Conservation (phyloP, 169 alveolate species). For the Cryptosporidium sp. region DNA sequence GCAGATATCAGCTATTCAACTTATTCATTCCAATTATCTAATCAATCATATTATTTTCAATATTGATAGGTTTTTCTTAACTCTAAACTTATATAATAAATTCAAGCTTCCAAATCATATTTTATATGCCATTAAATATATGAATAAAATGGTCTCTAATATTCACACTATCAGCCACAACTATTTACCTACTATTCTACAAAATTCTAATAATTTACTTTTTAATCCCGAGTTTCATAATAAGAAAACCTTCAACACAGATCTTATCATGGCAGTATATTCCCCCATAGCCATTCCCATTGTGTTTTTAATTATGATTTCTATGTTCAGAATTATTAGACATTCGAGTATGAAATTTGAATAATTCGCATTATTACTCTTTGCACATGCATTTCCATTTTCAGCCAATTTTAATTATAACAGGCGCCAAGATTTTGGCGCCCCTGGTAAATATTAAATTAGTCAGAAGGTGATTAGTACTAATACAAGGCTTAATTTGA, state of each 20-base stretch:
- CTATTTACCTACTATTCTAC: background rate
- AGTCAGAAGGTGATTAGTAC: slow-evolving; percentile 3
- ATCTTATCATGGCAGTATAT: slow-evolving; percentile 13
- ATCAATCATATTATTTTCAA: background rate
- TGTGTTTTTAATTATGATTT: background rate
- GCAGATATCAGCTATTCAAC: slow-evolving; percentile 42
- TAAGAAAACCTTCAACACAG: slow-evolving; percentile 18
- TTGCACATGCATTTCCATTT: slow-evolving; percentile 5
- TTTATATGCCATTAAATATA: background rate
- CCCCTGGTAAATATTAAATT: background rate
- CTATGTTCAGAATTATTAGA: slow-evolving; percentile 23
- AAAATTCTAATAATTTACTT: slow-evolving; percentile 35
- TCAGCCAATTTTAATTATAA: background rate
- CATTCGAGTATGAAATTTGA: slow-evolving; percentile 12
- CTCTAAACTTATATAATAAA: slow-evolving; percentile 6
- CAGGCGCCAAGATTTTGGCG: background rate
- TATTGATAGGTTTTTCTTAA: slow-evolving; percentile 5
- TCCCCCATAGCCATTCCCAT: slow-evolving; percentile 22
- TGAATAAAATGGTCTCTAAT: background rate
- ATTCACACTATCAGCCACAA: background rate
- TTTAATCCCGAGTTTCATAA: slow-evolving; percentile 39
- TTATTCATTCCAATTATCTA: slow-evolving; percentile 3
- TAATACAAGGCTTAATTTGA: background rate
- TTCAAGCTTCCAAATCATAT: slow-evolving; percentile 23
- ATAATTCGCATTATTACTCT: background rate